These are phyloP conservation scores for Canariomyces notabilis DNA, from an alignment of 2,329 filamentous ascomycete species.

Conservation along the genomic window DNA sequence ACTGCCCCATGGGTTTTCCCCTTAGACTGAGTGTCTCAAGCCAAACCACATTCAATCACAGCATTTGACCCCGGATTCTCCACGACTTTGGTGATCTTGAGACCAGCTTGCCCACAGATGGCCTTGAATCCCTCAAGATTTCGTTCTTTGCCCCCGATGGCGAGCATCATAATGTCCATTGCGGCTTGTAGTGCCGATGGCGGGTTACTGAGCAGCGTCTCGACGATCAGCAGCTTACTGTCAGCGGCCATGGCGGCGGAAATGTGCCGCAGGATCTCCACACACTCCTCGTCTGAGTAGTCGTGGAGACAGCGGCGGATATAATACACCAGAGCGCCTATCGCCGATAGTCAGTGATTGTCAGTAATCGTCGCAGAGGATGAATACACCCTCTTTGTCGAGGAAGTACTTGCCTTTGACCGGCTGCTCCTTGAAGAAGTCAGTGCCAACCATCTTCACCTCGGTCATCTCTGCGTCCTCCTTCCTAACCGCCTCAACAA, in stretches of 20 bases:
- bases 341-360: background rate
- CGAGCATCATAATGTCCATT: slow-evolving; percentile 23
- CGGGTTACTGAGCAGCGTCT: slow-evolving; percentile 21
- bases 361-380: too few relatives aligned
- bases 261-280: slow-evolving; percentile 30
- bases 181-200: slow-evolving; percentile 12
- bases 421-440: slow-evolving; percentile 32
- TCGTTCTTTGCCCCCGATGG: slow-evolving; percentile 26
- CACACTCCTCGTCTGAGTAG: slow-evolving; percentile 31
- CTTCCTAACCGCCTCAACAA: slow-evolving; percentile 26
- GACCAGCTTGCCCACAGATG: slow-evolving; percentile 14
- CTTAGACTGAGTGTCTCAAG: background rate
- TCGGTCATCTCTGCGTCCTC: slow-evolving; percentile 19
- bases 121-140: slow-evolving; percentile 17
- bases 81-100: slow-evolving; percentile 18
- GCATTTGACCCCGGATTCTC: slow-evolving; percentile 10
- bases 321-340: slow-evolving; percentile 35
- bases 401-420: slow-evolving; percentile 26
- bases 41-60: background rate
- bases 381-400: slow-evolving; percentile 2
- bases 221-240: slow-evolving; percentile 26
- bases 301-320: slow-evolving; percentile 36
- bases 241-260: slow-evolving; percentile 29
- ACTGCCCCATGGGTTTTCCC: too few relatives aligned
- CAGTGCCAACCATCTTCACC: slow-evolving; percentile 23